These are phyloP conservation scores for Quercus bicolor DNA, from an alignment of 306 rosid species.

Conservation along the genomic window DNA sequence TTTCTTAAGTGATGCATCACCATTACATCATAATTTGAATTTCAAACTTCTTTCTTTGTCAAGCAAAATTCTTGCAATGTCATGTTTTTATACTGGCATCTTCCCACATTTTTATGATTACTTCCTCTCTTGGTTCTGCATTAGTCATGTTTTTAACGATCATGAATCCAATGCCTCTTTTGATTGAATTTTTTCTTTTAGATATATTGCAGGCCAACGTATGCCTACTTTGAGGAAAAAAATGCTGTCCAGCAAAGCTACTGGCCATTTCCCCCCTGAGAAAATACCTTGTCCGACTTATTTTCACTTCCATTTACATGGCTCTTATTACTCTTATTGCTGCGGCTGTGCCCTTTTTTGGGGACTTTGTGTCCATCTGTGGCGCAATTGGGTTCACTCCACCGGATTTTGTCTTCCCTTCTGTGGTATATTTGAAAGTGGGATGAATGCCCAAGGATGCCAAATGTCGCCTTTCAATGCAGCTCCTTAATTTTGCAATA, in stretches of 20 bases:
- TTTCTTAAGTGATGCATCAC: too few relatives aligned
- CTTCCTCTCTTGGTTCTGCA: too few relatives aligned
- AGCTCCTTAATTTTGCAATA: slow-evolving; percentile 49
- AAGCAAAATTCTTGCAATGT: too few relatives aligned
- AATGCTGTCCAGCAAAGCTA: slow-evolving; percentile 27
- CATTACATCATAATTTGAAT: too few relatives aligned
- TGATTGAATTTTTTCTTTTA: slow-evolving; percentile 24
- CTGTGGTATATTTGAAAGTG: slow-evolving; percentile 62
- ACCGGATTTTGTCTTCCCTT: slow-evolving; percentile 68
- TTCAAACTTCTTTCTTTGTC: too few relatives aligned
- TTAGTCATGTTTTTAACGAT: neutral
- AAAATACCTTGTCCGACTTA: slow-evolving; percentile 31
- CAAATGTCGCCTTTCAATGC: slow-evolving; percentile 31
- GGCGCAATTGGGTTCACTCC: slow-evolving; percentile 78
- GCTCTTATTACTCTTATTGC: slow-evolving; percentile 50
- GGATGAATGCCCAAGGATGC: slow-evolving; percentile 32
- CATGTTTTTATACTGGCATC: too few relatives aligned
- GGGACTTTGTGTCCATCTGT: slow-evolving; percentile 68
- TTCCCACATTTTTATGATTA: too few relatives aligned
- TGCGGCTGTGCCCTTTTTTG: slow-evolving; percentile 68
- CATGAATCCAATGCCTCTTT: neutral
- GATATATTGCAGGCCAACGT: slow-evolving; percentile 85
- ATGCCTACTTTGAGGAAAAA: slow-evolving; percentile 60
- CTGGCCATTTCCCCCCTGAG: slow-evolving; percentile 3
- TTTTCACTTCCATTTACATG: slow-evolving; percentile 44